Evolutionary conservation across 2,329 filamentous ascomycete genomes (phyloP).

Genomic region (Microcera coccophila): DNA sequence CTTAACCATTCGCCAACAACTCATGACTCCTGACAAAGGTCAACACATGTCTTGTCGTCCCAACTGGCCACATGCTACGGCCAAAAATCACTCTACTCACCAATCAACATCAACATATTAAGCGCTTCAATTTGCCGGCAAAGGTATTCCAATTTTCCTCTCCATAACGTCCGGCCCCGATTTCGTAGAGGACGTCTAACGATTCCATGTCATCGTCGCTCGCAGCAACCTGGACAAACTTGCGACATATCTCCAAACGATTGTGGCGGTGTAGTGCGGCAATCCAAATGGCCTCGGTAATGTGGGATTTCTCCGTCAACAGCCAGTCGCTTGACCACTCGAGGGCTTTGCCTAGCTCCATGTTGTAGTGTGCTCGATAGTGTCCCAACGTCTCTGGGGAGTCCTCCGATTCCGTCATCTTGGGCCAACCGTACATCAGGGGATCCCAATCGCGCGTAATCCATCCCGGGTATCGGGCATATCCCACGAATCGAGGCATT

Average conservation of each 20-base stretch:
- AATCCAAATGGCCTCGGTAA: constrained; percentile 9
- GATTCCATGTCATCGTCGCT: constrained; percentile 1
- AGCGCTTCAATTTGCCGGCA: constrained; percentile 3
- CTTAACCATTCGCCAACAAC: no score
- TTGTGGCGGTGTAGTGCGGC: constrained; percentile 1
- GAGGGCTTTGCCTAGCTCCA: constrained; percentile 6
- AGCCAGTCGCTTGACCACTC: constrained; percentile 5
- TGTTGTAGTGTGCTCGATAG: constrained; percentile 5
- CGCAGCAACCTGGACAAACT: constrained; percentile 5
- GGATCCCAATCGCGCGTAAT: constrained; percentile 19
- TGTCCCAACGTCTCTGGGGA: constrained; percentile 8
- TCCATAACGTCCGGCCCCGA: constrained; percentile 3
- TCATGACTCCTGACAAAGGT: no score
- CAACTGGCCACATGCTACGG: no score
- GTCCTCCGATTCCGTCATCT: constrained; percentile 9
- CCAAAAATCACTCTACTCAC: no score
- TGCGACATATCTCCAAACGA: constrained; percentile 9
- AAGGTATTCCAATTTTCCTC: constrained; percentile 4
- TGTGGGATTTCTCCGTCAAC: constrained; percentile 7
- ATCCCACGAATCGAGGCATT: constrained; percentile 8
- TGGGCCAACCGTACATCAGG: constrained; percentile 11
- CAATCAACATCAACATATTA: constrained; percentile 4
- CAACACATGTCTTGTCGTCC: no score
- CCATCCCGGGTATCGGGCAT: constrained; percentile 11
- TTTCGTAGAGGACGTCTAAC: constrained; percentile 4